These are phyloP conservation scores for Medicago ruthenica DNA, from an alignment of 306 rosid species.

Conservation along the genomic window DNA sequence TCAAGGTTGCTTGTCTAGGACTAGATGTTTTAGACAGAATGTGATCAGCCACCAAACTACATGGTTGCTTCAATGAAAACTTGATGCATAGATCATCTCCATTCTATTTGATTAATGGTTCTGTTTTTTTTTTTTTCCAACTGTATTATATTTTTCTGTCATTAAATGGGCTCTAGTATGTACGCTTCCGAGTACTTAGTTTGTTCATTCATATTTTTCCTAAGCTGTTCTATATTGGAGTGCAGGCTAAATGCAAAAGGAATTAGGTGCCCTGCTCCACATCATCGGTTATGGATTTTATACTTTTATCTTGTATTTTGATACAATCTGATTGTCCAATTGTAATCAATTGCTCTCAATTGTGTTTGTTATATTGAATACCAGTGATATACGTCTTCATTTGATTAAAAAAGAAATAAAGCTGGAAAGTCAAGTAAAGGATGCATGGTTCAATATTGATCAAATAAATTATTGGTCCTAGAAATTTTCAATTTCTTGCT, in stretches of 20 bases:
- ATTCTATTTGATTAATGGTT: not conserved
- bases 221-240: slow-evolving; percentile 15
- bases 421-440: not conserved
- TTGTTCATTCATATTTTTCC: not conserved
- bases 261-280: slow-evolving; percentile 75
- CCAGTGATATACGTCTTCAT: not conserved
- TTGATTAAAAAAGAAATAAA: not conserved
- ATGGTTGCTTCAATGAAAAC: slow-evolving; percentile 22
- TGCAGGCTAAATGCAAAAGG: slow-evolving; percentile 86
- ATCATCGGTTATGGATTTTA: slow-evolving; percentile 76
- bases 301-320: slow-evolving; percentile 22
- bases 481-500: slow-evolving; percentile 12
- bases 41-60: slow-evolving; percentile 40
- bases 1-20: slow-evolving; percentile 32
- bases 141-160: too few species aligned
- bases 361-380: slow-evolving; percentile 25
- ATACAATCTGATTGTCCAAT: not conserved
- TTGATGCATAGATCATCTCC: slow-evolving; percentile 25
- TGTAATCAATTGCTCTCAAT: not conserved
- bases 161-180: too few species aligned
- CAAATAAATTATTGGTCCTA: not conserved
- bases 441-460: not conserved
- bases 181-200: too few species aligned
- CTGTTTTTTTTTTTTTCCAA: too few species aligned
- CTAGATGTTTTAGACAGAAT: slow-evolving; percentile 31